Conservation (phyloP, 176 grass and related monocot genomes). For the Musa schizocarpa region DNA sequence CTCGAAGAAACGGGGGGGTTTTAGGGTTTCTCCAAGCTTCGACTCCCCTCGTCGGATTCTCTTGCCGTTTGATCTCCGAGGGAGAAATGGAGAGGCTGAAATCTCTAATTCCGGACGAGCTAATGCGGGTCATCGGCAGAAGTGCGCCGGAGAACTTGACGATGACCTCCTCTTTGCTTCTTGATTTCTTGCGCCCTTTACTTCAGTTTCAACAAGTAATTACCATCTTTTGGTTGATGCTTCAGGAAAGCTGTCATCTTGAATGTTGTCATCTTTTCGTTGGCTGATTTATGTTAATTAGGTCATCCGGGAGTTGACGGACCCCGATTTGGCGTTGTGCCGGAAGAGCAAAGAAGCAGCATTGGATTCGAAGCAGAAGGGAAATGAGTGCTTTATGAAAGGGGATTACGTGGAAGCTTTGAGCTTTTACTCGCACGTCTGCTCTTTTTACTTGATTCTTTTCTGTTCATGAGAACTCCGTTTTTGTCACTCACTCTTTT, state of each 20-base stretch:
- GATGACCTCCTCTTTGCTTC: slow-evolving; percentile 34
- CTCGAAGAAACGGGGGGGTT: no score
- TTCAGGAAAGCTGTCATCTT: background rate
- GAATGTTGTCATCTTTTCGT: background rate
- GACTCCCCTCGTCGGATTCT: no score
- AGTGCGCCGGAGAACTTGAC: slow-evolving; percentile 39
- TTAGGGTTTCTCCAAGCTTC: no score
- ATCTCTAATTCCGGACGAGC: slow-evolving; percentile 51
- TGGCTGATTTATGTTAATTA: slow-evolving; percentile 8
- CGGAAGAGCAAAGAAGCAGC: slow-evolving; percentile 50
- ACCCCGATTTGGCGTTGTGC: slow-evolving; percentile 59
- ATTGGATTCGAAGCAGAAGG: slow-evolving; percentile 50
- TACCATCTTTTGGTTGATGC: background rate
- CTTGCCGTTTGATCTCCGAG: background rate
- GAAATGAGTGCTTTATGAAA: slow-evolving; percentile 61
- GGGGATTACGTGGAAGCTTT: slow-evolving; percentile 53
- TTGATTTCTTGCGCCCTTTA: slow-evolving; percentile 41
- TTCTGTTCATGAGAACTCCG: background rate
- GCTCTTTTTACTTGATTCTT: background rate
- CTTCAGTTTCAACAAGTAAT: slow-evolving; percentile 72
- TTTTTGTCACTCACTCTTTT: background rate
- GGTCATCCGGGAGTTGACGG: slow-evolving; percentile 56
- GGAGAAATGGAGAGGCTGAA: slow-evolving; percentile 64
- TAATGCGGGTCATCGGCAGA: slow-evolving; percentile 55
- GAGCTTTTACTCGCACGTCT: slow-evolving; percentile 33